phyloP scores from a whole-genome alignment of 371 early-diverging fungal species.

The Mycotypha africana region DNA sequence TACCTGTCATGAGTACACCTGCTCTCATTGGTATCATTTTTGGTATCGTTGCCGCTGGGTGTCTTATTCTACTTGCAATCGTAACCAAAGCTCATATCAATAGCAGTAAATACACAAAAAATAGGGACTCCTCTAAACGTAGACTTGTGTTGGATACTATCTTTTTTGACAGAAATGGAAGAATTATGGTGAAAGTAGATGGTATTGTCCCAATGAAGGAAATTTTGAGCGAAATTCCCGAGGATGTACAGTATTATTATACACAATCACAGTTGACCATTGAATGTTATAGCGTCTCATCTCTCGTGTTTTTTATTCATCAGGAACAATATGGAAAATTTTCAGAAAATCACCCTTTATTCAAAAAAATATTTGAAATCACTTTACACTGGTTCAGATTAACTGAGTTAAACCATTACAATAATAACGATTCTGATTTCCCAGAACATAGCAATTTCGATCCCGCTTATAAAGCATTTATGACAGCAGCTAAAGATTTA shows the following conservation, averaged over 20 bases:
- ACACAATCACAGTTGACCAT: too few species aligned
- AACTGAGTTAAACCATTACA: too few species aligned
- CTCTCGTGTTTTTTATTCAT: too few species aligned
- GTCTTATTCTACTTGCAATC: constrained; percentile 21
- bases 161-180: constrained; percentile 31
- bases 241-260: constrained; percentile 6
- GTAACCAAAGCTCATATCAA: constrained; percentile 8
- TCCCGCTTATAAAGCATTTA: constrained; percentile 7
- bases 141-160: constrained; percentile 25
- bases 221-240: constrained; percentile 10
- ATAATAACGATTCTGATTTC: too few species aligned
- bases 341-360: constrained; percentile 18
- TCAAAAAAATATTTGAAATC: constrained; percentile 17
- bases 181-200: constrained; percentile 35
- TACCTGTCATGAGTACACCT: constrained; percentile 17
- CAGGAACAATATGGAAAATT: constrained; percentile 5
- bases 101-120: neutral
- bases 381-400: constrained; percentile 12
- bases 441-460: too few species aligned
- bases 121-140: constrained; percentile 7
- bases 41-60: constrained; percentile 30
- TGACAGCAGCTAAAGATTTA: constrained; percentile 24
- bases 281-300: too few species aligned
- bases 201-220: constrained; percentile 37
- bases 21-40: constrained; percentile 35